These are phyloP conservation scores for Inonotus obliquus DNA, from an alignment of 1,284 basidiomycete genomes.

Conservation along the genomic window DNA sequence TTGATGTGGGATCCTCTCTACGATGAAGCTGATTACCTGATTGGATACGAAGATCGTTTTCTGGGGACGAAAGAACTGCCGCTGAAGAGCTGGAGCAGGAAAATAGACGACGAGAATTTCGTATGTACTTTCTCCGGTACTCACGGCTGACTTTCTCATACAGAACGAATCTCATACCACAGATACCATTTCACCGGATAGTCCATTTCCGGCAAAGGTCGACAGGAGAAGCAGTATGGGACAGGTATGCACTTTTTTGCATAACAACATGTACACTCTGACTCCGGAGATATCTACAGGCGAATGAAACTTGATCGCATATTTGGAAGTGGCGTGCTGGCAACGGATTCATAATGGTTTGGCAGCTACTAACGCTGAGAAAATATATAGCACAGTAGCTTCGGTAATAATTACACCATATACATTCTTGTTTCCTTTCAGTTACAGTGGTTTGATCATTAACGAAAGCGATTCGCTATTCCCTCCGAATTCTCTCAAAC, in stretches of 20 bases:
- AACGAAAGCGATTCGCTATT: conserved; percentile 12
- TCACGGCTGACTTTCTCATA: not conserved
- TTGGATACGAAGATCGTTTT: conserved; percentile 27
- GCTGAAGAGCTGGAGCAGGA: conserved; percentile 22
- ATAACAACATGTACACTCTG: not conserved
- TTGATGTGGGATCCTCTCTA: conserved; percentile 23
- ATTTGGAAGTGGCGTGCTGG: conserved; percentile 9
- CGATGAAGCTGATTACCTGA: conserved; percentile 20
- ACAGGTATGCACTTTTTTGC: conserved; percentile 16
- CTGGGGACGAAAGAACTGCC: conserved; percentile 22
- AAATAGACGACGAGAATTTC: conserved; percentile 25
- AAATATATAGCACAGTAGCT: not conserved
- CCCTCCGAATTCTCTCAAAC: conserved; percentile 23
- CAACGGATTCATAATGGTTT: not conserved
- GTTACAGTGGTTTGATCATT: not conserved
- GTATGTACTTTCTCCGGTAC: conserved; percentile 18
- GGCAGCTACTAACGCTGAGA: not conserved
- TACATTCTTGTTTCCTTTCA: not conserved
- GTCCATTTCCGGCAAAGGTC: conserved; percentile 21
- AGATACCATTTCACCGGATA: conserved; percentile 26
- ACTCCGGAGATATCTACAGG: not conserved
- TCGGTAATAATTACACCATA: conserved; percentile 8
- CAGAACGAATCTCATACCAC: not conserved
- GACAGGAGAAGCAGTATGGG: conserved; percentile 12
- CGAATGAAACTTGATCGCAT: conserved; percentile 8